Evolutionary conservation across 495 filamentous ascomycete species (phyloP), one percentile per base, ranked within the genome.

Genomic region (Aspergillus saccharolyticus): DNA sequence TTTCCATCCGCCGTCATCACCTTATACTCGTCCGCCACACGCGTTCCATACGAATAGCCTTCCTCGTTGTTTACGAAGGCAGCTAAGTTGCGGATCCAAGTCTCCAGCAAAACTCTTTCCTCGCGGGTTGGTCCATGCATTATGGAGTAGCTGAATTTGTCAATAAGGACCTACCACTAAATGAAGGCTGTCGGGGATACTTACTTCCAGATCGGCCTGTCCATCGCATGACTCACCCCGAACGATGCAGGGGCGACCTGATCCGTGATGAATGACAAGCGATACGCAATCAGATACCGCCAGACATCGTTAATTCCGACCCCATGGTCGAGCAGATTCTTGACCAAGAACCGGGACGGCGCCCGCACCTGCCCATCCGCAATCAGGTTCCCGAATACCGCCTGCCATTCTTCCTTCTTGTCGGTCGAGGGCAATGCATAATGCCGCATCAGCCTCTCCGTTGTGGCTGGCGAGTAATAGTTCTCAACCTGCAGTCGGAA

Each of bases 291-390:
- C 2, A 48, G 48, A 55, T 69, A 67, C 12, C 64, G 60, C 68
- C 66, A 71, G 16, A 71, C 59, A 46, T 71, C 60, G 3, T 44
- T 10, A 4, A 64, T 16, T 14, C 61, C 46, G 10, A 69, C 60
- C 0, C 64, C 66, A 49, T 71, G 55, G 10, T 39, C 49, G 18
- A 43, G 44, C 0, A 67, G 57, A 7, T 60, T 63, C 20, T 69
- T 30, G 33, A 67, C 57, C 28, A 66, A 44, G 42, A 64, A 71
- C 14, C 66, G 61, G 17, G 64, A 69, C 0, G 69, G 66, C 8
- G 64, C 63, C 42, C 64, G 67, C 28, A 80, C 70, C 60, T 81
- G 79, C 39, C 78, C 73, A 55, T 80, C 76, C 5, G 78, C 73
- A 48, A 80, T 77, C 14, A 80, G 70, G 17, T 57, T 63, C 0